These are phyloP conservation scores for Xerocomellus intermedius DNA, from an alignment of 768 basidiomycete genomes.

Conservation along the genomic window DNA sequence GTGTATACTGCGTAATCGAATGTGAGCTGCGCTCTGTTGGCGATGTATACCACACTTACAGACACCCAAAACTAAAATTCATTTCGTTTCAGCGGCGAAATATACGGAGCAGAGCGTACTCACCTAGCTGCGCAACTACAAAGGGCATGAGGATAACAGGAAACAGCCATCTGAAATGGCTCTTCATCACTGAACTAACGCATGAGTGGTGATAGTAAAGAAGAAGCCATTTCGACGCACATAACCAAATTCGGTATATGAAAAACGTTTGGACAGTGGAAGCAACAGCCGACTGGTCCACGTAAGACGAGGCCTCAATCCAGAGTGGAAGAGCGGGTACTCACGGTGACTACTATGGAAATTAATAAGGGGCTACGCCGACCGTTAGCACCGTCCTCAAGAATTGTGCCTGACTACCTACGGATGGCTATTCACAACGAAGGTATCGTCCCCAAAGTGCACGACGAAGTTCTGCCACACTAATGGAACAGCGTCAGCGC, in stretches of 20 bases:
- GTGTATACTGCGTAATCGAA: constrained; percentile 14
- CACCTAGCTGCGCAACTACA: constrained; percentile 19
- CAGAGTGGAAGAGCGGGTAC: neutral
- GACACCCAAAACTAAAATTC: constrained; percentile 11
- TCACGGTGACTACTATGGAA: constrained; percentile 23
- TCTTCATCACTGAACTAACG: constrained; percentile 8
- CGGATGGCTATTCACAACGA: constrained; percentile 17
- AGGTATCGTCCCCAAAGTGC: constrained; percentile 20
- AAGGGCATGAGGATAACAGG: constrained; percentile 17
- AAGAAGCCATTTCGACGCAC: constrained; percentile 8
- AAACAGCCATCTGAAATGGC: constrained; percentile 19
- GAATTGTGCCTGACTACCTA: constrained; percentile 13
- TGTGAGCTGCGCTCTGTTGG: constrained; percentile 2
- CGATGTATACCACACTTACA: constrained; percentile 6
- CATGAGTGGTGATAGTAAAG: neutral
- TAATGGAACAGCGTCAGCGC: constrained; percentile 2
- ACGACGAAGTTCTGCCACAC: constrained; percentile 26
- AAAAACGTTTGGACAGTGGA: constrained; percentile 25
- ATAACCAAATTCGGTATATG: constrained; percentile 25
- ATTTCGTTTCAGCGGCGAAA: constrained; percentile 1
- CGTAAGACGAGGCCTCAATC: constrained; percentile 13
- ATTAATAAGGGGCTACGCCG: constrained; percentile 17
- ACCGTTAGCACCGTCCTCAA: constrained; percentile 5
- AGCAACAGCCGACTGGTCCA: constrained; percentile 19
- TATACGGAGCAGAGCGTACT: neutral